Conservation (phyloP, 495 filamentous ascomycete species). For the Amniculicola lignicola region DNA sequence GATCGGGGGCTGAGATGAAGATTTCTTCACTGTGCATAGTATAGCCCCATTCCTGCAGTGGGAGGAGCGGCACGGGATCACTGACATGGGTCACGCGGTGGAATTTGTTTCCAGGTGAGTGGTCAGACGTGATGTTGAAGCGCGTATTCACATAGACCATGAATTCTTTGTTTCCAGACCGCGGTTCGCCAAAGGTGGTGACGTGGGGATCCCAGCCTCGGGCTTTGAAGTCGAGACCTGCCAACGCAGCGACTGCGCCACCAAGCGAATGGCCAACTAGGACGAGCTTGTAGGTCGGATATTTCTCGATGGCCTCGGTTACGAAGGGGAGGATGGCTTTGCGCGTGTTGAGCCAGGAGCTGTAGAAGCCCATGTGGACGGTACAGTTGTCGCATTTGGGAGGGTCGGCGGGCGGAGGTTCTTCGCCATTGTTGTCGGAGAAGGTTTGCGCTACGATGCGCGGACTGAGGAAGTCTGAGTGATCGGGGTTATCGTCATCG, state of each 20-base stretch:
- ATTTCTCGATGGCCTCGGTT: constrained; percentile 48
- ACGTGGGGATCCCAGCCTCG: constrained; percentile 69
- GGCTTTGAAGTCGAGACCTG: constrained; percentile 68
- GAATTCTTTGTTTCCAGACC: constrained; percentile 72
- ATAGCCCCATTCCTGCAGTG: constrained; percentile 84
- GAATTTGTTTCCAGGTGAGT: constrained; percentile 48
- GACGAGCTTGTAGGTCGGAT: constrained; percentile 69
- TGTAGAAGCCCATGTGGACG: constrained; percentile 86
- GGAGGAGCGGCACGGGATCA: constrained; percentile 88
- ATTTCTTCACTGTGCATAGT: constrained; percentile 79
- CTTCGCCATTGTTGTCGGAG: neutral
- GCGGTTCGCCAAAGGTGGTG: constrained; percentile 92
- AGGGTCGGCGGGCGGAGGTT: constrained; percentile 25
- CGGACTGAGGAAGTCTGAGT: constrained; percentile 12
- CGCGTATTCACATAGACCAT: constrained; percentile 62
- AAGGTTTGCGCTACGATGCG: neutral
- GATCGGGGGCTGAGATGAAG: constrained; percentile 66
- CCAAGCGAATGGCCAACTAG: constrained; percentile 90
- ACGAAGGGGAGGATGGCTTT: constrained; percentile 60
- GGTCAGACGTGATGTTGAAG: constrained; percentile 53
- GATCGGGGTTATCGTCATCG: constrained; percentile 44
- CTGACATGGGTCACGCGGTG: constrained; percentile 79
- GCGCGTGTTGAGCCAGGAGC: constrained; percentile 74
- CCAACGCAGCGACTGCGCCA: constrained; percentile 86
- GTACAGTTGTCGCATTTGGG: constrained; percentile 72